A percentile compares a stretch with the other conserved stretches of the same genome.
phyloP scores from a whole-genome alignment of 345 rosid genomes.

The Moricandia arvensis region DNA sequence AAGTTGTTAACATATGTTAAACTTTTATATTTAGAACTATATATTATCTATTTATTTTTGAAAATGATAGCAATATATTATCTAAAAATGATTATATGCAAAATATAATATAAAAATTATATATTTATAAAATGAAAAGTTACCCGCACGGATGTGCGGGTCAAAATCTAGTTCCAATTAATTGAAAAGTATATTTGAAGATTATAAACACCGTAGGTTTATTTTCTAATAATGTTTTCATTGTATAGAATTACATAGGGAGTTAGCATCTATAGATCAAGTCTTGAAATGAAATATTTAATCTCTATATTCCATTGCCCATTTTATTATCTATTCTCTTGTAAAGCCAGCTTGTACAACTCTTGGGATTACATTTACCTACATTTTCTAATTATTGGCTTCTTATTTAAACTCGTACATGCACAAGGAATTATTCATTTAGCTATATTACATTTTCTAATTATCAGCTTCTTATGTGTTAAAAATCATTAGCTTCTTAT shows the following conservation, averaged over 20 bases:
- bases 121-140: no score
- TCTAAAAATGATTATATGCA: no score
- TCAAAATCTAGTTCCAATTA: no score
- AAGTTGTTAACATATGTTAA: no score
- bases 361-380: not conserved
- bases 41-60: no score
- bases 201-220: slow-evolving; percentile 13
- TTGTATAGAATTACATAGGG: not conserved
- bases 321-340: not conserved
- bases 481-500: no score
- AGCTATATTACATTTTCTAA: no score
- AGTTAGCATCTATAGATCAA: slow-evolving; percentile 4
- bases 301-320: slow-evolving; percentile 8
- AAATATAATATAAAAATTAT: no score
- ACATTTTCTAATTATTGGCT: not conserved
- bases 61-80: no score
- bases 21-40: no score
- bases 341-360: not conserved
- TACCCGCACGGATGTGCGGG: no score
- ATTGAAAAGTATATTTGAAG: not conserved
- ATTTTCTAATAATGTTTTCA: not conserved
- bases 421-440: not conserved
- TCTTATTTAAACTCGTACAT: not conserved
- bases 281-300: not conserved
- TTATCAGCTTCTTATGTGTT: no score